A percentile compares a stretch with the other conserved stretches of the same genome.
Conservation (phyloP, 2,329 filamentous ascomycete genomes). For the Fusarium sp. region DNA sequence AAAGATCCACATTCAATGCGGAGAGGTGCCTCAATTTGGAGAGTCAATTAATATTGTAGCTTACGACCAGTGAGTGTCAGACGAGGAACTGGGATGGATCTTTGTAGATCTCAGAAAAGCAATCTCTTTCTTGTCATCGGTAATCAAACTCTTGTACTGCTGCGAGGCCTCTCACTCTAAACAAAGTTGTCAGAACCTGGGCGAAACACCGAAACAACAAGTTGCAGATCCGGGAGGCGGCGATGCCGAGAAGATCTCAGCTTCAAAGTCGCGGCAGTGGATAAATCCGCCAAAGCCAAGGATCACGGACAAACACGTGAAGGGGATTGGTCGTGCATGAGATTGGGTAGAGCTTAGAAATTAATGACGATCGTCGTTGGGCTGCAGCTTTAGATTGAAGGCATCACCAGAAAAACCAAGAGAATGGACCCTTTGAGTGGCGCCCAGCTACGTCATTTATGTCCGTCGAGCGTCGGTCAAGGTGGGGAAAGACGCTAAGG, state of each 20-base stretch:
- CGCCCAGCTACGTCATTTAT: constrained; percentile 35
- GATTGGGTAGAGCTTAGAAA: constrained; percentile 18
- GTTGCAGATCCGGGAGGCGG: constrained; percentile 32
- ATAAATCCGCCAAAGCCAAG: not conserved
- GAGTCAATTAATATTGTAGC: not conserved
- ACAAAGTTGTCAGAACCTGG: not conserved
- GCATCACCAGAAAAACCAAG: constrained; percentile 26
- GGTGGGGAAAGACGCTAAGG: constrained; percentile 16
- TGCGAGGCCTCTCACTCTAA: not conserved
- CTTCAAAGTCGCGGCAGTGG: constrained; percentile 12
- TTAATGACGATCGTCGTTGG: constrained; percentile 34
- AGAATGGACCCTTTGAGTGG: constrained; percentile 26
- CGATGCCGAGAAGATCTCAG: constrained; percentile 36
- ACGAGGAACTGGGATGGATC: not conserved
- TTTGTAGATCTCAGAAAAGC: not conserved
- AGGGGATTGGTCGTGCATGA: constrained; percentile 4
- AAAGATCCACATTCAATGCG: constrained; percentile 22
- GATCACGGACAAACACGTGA: not conserved
- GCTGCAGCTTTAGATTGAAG: constrained; percentile 32
- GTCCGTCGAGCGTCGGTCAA: constrained; percentile 10
- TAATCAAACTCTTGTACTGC: not conserved
- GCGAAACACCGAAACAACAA: constrained; percentile 28
- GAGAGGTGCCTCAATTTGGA: constrained; percentile 6
- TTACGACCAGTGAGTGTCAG: not conserved
- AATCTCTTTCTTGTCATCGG: not conserved